phyloP scores from a whole-genome alignment of 164 flowering plant species.

The Tetrastigma voinierianum region DNA sequence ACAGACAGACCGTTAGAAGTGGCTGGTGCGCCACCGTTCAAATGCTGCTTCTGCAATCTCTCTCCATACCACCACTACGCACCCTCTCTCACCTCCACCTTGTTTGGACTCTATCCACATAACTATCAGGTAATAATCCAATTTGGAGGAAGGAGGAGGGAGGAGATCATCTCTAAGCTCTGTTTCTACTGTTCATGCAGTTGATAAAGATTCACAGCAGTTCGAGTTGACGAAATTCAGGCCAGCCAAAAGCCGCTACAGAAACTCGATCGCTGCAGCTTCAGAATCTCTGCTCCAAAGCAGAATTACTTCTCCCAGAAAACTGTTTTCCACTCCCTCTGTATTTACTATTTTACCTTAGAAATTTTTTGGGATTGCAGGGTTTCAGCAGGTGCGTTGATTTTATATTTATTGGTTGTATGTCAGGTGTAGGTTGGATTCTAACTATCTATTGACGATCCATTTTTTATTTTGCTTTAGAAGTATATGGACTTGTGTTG shows the following conservation, averaged over 20 bases:
- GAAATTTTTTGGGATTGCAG: background rate
- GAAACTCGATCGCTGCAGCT: constrained; percentile 67
- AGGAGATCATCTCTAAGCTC: background rate
- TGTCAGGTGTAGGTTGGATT: no score
- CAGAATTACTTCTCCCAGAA: constrained; percentile 35
- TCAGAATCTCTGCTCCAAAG: constrained; percentile 45
- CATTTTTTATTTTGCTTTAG: no score
- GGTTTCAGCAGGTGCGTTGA: no score
- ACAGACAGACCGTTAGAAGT: background rate
- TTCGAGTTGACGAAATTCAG: constrained; percentile 63
- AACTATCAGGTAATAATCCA: background rate
- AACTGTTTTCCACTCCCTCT: constrained; percentile 17
- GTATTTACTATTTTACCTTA: no score
- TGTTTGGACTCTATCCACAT: constrained; percentile 1
- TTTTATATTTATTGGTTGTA: no score
- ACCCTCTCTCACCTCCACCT: background rate
- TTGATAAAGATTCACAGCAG: constrained; percentile 46
- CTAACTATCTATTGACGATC: no score
- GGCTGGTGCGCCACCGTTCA: constrained; percentile 9
- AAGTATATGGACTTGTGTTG: no score
- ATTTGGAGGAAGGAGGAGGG: no score
- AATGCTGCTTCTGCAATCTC: constrained; percentile 22
- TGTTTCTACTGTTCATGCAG: constrained; percentile 24
- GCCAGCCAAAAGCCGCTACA: constrained; percentile 65
- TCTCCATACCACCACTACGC: constrained; percentile 6